Base-by-base conservation (phyloP, 495 filamentous ascomycete species). In the Hypoxylon lienhwacheense region DNA sequence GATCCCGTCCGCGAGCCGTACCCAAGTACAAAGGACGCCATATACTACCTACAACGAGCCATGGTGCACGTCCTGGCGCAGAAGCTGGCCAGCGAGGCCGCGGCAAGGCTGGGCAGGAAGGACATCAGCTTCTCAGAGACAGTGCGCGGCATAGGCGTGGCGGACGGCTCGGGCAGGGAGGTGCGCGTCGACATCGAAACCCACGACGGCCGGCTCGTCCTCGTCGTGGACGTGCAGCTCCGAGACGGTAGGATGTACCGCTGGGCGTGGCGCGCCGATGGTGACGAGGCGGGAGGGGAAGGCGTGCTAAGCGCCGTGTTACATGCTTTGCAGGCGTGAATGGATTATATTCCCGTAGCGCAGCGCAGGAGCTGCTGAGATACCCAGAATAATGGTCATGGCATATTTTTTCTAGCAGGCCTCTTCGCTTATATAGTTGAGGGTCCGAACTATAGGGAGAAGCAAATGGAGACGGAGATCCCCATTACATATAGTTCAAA, bases 11-110 rank as follows among this genome's bases (percentile, higher is more conserved):
- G 46, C 19, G 66, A 66, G 26, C 37, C 49, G n/a, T 69, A 59
- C 25, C 50, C 59, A 2, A 62, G 44, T 32, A 53, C 48, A 4
- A 37, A 32, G 7, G 65, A 69, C 32, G 59, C 63, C 5, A 52
- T 51, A 7, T 64, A 62, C 45, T 69, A 67, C 43, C 15, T 69
- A 11, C 60, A 49, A 5, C 65, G 61, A 22, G 67, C 59, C 4
- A 26, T 54, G 0, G 24, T 53, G 15, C 64, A 56, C 25, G 53
- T 55, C 6, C 20, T 69, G 3, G 47, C 45, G 4, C 40, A 55
- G 5, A 54, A 44, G 3, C 20, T 68, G 1, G 43, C 59, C 11
- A 32, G 35, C 2, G 53, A 35, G 10, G 19, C 46, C 1, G 19
- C 46, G 16, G 39, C 54, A 16, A 33, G 31, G 16, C 34, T 66